phyloP scores from a whole-genome alignment of 257 asterid genomes.

The Solanum arcanum region DNA sequence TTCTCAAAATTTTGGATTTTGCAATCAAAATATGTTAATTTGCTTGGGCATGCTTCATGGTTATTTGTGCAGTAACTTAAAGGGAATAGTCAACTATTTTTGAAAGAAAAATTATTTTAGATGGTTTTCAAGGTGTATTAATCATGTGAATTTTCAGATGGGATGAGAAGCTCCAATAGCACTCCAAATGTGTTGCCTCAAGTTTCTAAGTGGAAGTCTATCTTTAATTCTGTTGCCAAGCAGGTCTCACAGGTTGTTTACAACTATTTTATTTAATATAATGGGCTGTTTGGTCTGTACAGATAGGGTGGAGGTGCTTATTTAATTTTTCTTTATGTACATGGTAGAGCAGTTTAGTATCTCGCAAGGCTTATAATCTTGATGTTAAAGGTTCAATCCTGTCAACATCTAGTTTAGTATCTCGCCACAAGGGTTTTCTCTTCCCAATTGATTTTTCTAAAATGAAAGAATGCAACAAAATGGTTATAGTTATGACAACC shows the following conservation, averaged over 20 bases:
- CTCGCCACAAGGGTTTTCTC: not conserved
- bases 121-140: not conserved
- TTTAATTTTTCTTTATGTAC: not conserved
- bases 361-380: not conserved
- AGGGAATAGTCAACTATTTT: constrained; percentile 9
- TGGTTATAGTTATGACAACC: not conserved
- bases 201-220: constrained; percentile 56
- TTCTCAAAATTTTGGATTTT: not conserved
- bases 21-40: not conserved
- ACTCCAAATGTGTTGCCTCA: constrained; percentile 37
- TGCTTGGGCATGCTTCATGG: not conserved
- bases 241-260: constrained; percentile 5
- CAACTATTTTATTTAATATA: not conserved
- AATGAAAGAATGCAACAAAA: not conserved
- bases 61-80: not conserved
- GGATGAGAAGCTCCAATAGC: constrained; percentile 34
- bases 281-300: not conserved
- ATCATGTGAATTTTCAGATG: constrained; percentile 37
- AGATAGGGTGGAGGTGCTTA: not conserved
- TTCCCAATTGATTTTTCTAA: not conserved
- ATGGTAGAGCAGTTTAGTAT: not conserved
- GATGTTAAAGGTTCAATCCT: not conserved
- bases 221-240: constrained; percentile 6
- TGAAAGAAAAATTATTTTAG: not conserved
- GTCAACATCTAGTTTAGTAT: not conserved